These are phyloP conservation scores for Trichaptum fuscoviolaceum DNA, from an alignment of 768 basidiomycete species.

Conservation along the genomic window DNA sequence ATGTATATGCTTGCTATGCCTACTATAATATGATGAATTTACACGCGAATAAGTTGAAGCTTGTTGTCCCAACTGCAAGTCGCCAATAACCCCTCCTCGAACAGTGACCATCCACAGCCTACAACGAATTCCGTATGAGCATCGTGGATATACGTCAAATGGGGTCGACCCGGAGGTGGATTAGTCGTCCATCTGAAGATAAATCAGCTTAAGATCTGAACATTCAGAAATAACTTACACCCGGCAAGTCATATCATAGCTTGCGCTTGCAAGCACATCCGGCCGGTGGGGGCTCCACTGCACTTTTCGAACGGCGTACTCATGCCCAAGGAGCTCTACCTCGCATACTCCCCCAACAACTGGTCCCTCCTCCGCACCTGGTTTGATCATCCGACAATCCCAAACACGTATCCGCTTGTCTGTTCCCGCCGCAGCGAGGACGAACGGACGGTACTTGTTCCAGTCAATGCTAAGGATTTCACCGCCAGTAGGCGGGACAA, in stretches of 20 bases:
- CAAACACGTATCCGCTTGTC: conserved; percentile 74
- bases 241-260: conserved; percentile 95
- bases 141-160: conserved; percentile 65
- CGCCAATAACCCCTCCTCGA: conserved; percentile 79
- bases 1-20: not conserved
- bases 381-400: conserved; percentile 83
- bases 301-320: conserved; percentile 84
- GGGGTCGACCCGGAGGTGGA: conserved; percentile 40
- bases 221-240: conserved; percentile 48
- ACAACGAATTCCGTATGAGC: conserved; percentile 94
- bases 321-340: conserved; percentile 71
- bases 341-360: conserved; percentile 72
- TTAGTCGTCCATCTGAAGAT: conserved; percentile 62
- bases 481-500: conserved; percentile 11
- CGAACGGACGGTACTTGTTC: conserved; percentile 85
- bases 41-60: conserved; percentile 68
- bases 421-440: conserved; percentile 74
- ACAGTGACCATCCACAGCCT: conserved; percentile 89
- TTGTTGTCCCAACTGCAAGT: conserved; percentile 92
- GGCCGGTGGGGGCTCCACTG: conserved; percentile 83
- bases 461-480: conserved; percentile 84
- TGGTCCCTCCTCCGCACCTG: conserved; percentile 21
- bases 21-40: not conserved
- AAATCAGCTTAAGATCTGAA: conserved; percentile 7
- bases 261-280: conserved; percentile 63